These are phyloP conservation scores for Xenoacremonium recifei DNA, from an alignment of 2,329 filamentous ascomycete genomes.

Conservation along the genomic window DNA sequence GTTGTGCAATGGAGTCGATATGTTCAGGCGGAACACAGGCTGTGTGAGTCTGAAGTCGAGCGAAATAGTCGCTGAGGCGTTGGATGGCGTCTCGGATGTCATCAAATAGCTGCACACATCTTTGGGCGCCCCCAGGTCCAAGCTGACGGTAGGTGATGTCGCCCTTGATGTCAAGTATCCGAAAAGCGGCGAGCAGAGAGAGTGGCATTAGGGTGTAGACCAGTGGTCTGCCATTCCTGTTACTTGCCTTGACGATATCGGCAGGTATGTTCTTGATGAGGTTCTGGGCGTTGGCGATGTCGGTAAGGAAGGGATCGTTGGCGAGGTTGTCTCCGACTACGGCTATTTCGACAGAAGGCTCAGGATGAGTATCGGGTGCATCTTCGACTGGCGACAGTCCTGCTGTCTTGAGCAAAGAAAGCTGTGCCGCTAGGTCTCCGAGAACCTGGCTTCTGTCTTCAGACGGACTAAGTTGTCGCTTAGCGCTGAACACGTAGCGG, in stretches of 20 bases:
- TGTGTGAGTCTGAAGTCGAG: too few species aligned
- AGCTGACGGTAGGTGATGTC: too few species aligned
- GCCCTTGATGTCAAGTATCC: slow-evolving; percentile 1
- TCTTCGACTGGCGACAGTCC: too few species aligned
- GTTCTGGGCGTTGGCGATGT: not conserved
- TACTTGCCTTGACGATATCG: not conserved
- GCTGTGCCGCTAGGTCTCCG: not conserved
- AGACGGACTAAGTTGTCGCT: not conserved
- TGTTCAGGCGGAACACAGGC: too few species aligned
- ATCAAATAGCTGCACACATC: too few species aligned
- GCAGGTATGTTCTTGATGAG: slow-evolving; percentile 1
- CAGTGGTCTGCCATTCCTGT: slow-evolving; percentile 1
- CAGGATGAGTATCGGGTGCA: not conserved
- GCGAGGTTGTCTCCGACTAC: slow-evolving; percentile 1
- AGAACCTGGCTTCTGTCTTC: not conserved
- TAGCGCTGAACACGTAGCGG: too few species aligned
- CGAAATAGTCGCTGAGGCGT: too few species aligned
- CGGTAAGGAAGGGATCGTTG: not conserved
- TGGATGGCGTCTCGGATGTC: too few species aligned
- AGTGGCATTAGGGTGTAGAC: slow-evolving; percentile 2
- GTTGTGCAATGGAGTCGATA: too few species aligned
- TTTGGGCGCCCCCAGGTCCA: too few species aligned
- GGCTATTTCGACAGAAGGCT: not conserved
- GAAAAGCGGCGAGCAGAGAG: not conserved
- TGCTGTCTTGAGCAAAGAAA: not conserved